Conservation (phyloP, 345 rosid genomes). For the Salix udensis region DNA sequence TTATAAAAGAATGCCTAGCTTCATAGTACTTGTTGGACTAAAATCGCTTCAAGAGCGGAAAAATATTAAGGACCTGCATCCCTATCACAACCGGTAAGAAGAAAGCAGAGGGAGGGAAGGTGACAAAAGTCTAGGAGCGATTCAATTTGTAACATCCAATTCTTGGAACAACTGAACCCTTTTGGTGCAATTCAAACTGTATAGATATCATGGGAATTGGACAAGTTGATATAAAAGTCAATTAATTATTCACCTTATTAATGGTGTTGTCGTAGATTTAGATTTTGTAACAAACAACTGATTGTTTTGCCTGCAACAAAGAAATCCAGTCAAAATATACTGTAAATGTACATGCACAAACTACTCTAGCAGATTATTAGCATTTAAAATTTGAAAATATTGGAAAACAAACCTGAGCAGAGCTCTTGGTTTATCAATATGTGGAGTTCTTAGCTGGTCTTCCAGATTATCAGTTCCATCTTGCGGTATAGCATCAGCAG, state of each 20-base stretch:
- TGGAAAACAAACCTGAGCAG: slow-evolving; percentile 35
- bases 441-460: slow-evolving; percentile 21
- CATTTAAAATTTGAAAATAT: background rate
- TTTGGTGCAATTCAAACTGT: background rate
- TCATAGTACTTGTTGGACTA: background rate
- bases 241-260: background rate
- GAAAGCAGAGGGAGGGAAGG: background rate
- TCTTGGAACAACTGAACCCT: background rate
- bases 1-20: background rate
- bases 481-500: slow-evolving; percentile 15
- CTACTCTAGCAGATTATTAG: background rate
- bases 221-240: background rate
- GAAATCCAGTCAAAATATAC: background rate
- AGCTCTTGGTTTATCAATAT: slow-evolving; percentile 19
- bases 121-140: background rate
- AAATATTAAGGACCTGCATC: background rate
- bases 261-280: background rate
- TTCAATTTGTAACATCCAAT: background rate
- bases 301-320: background rate
- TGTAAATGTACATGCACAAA: background rate
- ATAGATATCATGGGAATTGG: background rate
- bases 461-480: slow-evolving; percentile 26
- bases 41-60: background rate
- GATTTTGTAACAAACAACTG: background rate
- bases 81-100: background rate